Evolutionary conservation across 2,329 filamentous ascomycete genomes (phyloP).

Genomic region (Claviceps sp.): DNA sequence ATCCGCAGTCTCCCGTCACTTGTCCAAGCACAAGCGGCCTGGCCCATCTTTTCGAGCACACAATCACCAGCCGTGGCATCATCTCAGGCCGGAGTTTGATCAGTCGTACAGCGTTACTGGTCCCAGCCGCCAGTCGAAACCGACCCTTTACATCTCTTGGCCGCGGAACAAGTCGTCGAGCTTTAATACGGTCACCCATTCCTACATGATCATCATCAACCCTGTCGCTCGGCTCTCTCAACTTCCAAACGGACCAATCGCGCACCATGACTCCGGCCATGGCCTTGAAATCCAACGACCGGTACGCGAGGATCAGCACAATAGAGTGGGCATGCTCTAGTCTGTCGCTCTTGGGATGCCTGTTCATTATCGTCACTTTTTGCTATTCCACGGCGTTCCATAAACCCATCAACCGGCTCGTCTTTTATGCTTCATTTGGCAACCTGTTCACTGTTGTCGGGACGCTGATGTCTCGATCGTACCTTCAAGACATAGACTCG

Average conservation of each 20-base stretch:
- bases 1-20: neutral
- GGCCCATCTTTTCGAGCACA: neutral
- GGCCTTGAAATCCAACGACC: constrained; percentile 11
- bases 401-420: constrained; percentile 75
- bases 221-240: neutral
- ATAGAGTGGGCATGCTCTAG: constrained; percentile 58
- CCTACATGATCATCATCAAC: neutral
- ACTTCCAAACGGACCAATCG: neutral
- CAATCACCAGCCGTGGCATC: neutral
- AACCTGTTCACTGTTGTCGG: constrained; percentile 68
- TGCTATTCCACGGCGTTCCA: constrained; percentile 54
- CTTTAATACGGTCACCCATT: neutral
- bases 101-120: neutral
- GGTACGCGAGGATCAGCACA: constrained; percentile 41
- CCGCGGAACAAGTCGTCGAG: neutral
- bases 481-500: constrained; percentile 32
- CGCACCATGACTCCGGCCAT: neutral
- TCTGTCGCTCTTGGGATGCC: constrained; percentile 55
- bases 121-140: neutral
- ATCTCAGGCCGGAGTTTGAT: neutral
- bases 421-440: constrained; percentile 73
- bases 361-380: constrained; percentile 63
- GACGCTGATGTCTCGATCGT: constrained; percentile 56
- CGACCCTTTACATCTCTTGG: neutral
- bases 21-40: neutral